Conservation (phyloP, 441 rosid species). For the Croton setiger region DNA sequence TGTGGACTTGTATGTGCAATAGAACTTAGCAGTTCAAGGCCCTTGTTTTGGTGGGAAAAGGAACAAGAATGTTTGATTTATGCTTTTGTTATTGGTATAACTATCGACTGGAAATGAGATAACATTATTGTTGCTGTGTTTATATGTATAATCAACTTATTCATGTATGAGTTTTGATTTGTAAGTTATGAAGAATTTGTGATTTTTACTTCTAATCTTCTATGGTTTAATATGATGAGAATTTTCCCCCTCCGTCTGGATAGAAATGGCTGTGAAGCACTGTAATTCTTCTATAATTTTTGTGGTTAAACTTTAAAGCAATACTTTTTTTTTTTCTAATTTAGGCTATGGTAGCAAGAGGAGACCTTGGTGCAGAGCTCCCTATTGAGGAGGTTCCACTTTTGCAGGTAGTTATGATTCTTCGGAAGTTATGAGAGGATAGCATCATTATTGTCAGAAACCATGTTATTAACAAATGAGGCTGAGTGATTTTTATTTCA, state of each 20-base stretch:
- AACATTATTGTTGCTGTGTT: background rate
- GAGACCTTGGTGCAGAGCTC: constrained; percentile 99
- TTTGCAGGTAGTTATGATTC: constrained; percentile 66
- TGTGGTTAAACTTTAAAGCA: constrained; percentile 7
- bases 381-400: constrained; percentile 97
- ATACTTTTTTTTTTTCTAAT: constrained; percentile 16
- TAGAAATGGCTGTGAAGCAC: background rate
- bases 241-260: too few species aligned
- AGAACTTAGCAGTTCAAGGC: background rate
- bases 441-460: constrained; percentile 14
- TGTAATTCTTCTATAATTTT: constrained; percentile 8
- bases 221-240: background rate
- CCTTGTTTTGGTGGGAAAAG: background rate
- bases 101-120: background rate
- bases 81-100: background rate
- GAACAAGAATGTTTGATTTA: background rate
- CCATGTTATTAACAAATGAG: constrained; percentile 8
- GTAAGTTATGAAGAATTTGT: constrained; percentile 3
- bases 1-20: background rate
- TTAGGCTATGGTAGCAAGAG: constrained; percentile 98
- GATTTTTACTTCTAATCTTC: background rate
- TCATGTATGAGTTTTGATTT: background rate
- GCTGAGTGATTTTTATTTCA: constrained; percentile 19
- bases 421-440: constrained; percentile 14
- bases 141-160: background rate